Evolutionary conservation across 495 filamentous ascomycete species (phyloP), one percentile per base, ranked within the genome.

Genomic region (Parachaetomium inaequale): DNA sequence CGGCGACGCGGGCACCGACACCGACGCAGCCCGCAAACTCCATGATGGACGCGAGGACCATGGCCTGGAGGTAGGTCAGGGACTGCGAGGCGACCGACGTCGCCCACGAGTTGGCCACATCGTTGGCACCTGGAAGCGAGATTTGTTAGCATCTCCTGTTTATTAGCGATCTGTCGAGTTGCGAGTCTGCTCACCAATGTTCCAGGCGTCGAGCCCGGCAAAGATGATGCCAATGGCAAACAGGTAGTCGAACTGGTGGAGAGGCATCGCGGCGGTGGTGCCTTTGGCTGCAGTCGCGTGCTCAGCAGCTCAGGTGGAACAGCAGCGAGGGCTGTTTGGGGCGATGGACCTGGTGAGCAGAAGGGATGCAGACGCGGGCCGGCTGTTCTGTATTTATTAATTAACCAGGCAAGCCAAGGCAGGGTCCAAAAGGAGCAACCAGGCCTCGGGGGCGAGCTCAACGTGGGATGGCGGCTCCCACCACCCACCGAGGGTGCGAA

Each of bases 91-190:
- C 86, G 53, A 89, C 87, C 64, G 81, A 85, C 58, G 87, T 89
- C 4, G 87, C 87, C 79, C 83, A 90, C 26, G 87, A 81, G 77
- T 92, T 92, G 64, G 88, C 88, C 32, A 91, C 88, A 88, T 91
- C 88, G 75, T 90, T 82, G 66, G 79, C 79, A 65, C 78, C 78
- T 69, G 29, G 12, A 15, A 31, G 12, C 25, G 34, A 8, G 11
- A 36, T 6, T 40, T 7, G 25, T 23, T 8, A 51, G 49, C 28
- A 32, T 23, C 11, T 43, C 14, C 38, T 11, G 6, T 19, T 28
- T 14, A 4, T 19, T 4, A 29, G 23, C 4, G n/a, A 2, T 19
- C 11, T 26, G 7, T 26, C 4, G 14, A 2, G 45, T 29, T 6
- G 32, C 3, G 25, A 1, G 7, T n/a, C n/a, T 55, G 40, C 63